Conservation (phyloP, 2,329 filamentous ascomycete genomes). For the Talaromyces sp. region DNA sequence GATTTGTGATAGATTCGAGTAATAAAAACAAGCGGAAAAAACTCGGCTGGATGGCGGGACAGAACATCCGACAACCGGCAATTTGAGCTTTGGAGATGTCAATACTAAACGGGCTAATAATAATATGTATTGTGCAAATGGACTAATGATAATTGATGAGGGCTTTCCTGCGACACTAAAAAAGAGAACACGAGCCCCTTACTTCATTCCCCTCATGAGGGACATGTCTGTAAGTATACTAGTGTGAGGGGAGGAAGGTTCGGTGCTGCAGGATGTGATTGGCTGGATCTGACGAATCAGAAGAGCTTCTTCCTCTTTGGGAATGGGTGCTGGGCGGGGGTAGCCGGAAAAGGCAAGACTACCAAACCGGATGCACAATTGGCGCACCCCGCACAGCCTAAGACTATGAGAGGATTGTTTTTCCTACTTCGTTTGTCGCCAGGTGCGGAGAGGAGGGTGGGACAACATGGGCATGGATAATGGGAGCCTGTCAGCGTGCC, state of each 20-base stretch:
- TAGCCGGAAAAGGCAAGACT: not conserved
- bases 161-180: not conserved
- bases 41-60: not conserved
- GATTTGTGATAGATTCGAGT: not conserved
- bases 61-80: not conserved
- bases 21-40: not conserved
- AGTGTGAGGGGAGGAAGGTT: conserved; percentile 1
- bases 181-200: not conserved
- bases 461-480: not conserved
- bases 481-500: not conserved
- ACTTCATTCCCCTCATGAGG: conserved; percentile 5
- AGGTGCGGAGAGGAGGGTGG: not conserved
- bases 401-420: not conserved
- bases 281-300: not conserved
- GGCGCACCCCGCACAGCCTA: not conserved
- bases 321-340: not conserved
- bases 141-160: not conserved
- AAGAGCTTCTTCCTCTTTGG: not conserved
- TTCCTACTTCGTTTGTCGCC: not conserved
- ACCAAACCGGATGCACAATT: not conserved
- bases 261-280: not conserved
- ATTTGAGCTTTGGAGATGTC: not conserved
- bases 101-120: no score
- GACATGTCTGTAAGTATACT: not conserved
- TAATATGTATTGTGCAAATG: no score